These are phyloP conservation scores for Hyaloscypha hepaticicola DNA, from an alignment of 495 filamentous ascomycete species.

Conservation along the genomic window DNA sequence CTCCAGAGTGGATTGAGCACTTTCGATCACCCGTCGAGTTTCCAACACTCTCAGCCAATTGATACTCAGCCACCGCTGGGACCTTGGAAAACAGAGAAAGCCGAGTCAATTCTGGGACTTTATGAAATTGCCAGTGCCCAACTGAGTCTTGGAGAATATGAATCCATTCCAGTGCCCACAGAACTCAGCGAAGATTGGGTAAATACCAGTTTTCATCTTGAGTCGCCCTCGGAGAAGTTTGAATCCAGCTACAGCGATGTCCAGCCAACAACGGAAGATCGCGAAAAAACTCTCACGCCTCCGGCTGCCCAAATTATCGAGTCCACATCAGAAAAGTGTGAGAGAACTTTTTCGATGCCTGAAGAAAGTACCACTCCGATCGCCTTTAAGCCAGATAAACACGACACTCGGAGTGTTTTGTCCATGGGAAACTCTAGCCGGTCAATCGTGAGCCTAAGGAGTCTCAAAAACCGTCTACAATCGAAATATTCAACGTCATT, in stretches of 20 bases:
- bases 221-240: background rate
- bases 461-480: constrained; percentile 21
- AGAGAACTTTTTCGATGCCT: background rate
- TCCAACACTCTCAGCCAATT: background rate
- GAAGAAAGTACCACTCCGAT: background rate
- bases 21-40: background rate
- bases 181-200: background rate
- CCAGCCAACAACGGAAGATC: background rate
- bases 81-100: background rate
- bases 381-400: background rate
- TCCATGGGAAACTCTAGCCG: background rate
- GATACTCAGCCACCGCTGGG: background rate
- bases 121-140: background rate
- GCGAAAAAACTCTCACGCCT: background rate
- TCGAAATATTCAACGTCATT: constrained; percentile 18
- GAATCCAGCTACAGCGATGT: background rate
- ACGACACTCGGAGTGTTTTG: constrained; percentile 4
- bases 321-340: background rate
- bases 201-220: background rate
- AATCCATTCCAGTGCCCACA: background rate
- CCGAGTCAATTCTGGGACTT: background rate
- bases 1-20: background rate
- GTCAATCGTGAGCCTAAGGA: constrained; percentile 6
- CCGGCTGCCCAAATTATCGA: background rate
- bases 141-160: background rate